Evolutionary conservation across 352 stramenopile species (phyloP), one percentile per base, ranked within the genome.

Genomic region (Phytophthora sp.): DNA sequence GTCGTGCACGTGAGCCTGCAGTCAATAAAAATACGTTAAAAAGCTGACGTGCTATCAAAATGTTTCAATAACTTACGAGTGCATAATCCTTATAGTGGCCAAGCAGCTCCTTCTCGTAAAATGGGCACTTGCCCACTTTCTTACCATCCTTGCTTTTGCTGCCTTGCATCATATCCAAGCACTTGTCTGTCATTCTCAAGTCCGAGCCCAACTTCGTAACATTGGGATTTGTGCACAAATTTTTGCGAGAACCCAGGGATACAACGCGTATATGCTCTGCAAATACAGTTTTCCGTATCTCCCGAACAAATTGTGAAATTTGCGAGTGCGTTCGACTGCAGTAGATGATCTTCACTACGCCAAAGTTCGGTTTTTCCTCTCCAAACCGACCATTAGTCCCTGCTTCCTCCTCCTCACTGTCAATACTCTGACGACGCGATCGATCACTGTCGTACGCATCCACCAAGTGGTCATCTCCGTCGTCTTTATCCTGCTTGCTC

Each of bases 251-350:
- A 7, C 89, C 89, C 8, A 96, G 69, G 1, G 88, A 89, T 0
- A 96, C 70, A 17, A 91, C 85, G 8, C 87, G 87, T n/a, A 96
- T 72, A 15, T 76, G 74, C 5, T 84, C 62, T 0, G 72, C 71
- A 57, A 95, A 96, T 15, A 20, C 58, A 1, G 88, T 96, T 43
- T 95, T 94, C 26, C 85, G 80, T 52, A 96, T 95, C 58, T 96
- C 89, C 41, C 84, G 71, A 31, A 96, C 80, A 39, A 96, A 96
- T 48, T 96, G 89, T 23, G 87, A 92, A 44, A 96, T 92, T 55
- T 96, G 89, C 15, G 89, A 96, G 60, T 96, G 89, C 23, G 89
- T 96, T 20, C 89, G 88, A 76, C 89, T 96, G 72, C 89, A 96
- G 51, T 96, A 96, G 32, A 96, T 94, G 53, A 96, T 93, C 70